Conservation (phyloP, 1,284 basidiomycete genomes). For the Ceratobasidium sp. region DNA sequence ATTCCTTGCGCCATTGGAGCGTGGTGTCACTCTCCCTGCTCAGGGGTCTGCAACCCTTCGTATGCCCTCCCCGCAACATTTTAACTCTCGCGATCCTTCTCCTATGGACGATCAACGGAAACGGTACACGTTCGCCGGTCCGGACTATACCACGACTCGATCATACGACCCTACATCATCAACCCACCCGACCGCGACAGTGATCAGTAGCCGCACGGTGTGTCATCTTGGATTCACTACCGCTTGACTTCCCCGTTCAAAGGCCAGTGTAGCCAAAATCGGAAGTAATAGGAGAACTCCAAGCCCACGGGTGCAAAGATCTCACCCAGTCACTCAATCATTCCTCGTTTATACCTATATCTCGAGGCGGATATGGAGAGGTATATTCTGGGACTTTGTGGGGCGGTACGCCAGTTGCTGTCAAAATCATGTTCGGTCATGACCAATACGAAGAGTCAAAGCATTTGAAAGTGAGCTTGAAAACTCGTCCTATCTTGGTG, state of each 20-base stretch:
- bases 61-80: neutral
- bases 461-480: neutral
- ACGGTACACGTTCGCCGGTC: neutral
- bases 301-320: conserved; percentile 13
- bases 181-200: neutral
- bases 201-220: neutral
- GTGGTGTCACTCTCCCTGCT: neutral
- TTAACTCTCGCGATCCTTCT: neutral
- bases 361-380: conserved; percentile 14
- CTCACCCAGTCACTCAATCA: neutral
- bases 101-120: neutral
- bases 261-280: neutral
- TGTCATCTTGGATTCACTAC: neutral
- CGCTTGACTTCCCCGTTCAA: neutral
- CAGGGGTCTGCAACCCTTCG: neutral
- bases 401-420: neutral
- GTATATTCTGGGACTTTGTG: neutral
- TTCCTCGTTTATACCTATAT: neutral
- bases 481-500: neutral
- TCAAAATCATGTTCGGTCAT: neutral
- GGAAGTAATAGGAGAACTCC: neutral
- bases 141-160: neutral
- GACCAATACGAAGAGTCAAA: neutral
- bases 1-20: neutral
- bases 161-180: neutral